Base-by-base conservation (phyloP, 2,329 filamentous ascomycete species). In the Chaetomium globosum region DNA sequence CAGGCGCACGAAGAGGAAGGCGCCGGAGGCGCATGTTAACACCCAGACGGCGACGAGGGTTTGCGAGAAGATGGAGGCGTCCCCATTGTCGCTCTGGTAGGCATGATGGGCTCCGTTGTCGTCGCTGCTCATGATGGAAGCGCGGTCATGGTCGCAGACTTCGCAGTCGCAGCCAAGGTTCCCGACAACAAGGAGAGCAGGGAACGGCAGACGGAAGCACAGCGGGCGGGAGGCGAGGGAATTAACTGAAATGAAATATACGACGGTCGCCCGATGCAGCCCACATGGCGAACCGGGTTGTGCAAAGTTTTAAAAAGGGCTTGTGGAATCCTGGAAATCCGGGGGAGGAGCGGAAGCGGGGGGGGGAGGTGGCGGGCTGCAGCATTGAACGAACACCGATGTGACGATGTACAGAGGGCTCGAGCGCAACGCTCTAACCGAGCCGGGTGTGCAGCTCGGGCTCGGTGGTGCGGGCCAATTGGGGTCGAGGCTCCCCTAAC, bases 41-140 rank as follows among this genome's bases (percentile, higher is more conserved):
- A 68, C 54, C 68, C 68, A 69, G 58, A 64, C 48, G 62, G 68
- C 68, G 51, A 65, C 54, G 51, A 67, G 68, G 33, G 64, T 66
- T 30, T 68, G 58, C 46, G 39, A 4, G 60, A 56, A 62, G 52
- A 62, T 56, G 28, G 52, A 5, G 28, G 26, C 52, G 9, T 56
- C 60, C 4, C 60, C 60, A 12, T 54, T 43, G 49, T 61, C 52
- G 52, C 16, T 55, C 19, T 30, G 28, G 51, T 51, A 51, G 21
- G 12, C n/a, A 21, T 33, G 51, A 19, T 1, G 31, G 13, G 13
- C 36, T 16, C 33, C 16, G 19, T 23, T 19, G 56, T 26, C 16
- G 56, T 26, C 16, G 39, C 55, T 54, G 23, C 10, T 61, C 36
- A 54, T 30, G 49, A 26, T 60, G 7, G 43, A 30, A n/a, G 26